Percentiles rank a stretch among this genome's conserved stretches.
Evolutionary conservation across 129 eudicot species (phyloP).

Genomic region (Logfia minima): DNA sequence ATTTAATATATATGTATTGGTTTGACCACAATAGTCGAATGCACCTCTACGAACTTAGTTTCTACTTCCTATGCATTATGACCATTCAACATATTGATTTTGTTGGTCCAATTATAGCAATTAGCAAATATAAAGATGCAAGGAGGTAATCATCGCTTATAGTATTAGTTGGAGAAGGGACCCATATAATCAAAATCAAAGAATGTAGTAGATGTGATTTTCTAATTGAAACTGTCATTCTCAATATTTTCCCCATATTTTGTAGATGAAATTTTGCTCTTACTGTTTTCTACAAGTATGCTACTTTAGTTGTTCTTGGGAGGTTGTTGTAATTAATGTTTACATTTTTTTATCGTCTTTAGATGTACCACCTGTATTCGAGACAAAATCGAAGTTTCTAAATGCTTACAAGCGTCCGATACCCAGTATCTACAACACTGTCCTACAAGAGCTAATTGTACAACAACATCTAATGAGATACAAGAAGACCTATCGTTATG

Average conservation of each 20-base stretch:
- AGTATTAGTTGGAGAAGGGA: neutral
- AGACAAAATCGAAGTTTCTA: constrained; percentile 76
- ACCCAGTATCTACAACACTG: constrained; percentile 90
- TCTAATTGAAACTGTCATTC: neutral
- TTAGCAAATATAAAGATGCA: neutral
- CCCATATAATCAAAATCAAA: neutral
- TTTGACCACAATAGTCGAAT: neutral
- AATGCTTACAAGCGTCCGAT: constrained; percentile 84
- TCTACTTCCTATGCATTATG: neutral
- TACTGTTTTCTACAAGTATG: neutral
- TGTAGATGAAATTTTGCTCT: neutral
- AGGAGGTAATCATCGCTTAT: neutral
- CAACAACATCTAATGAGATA: constrained; percentile 87
- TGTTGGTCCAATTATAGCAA: neutral
- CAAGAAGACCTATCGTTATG: constrained; percentile 75
- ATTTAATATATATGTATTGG: neutral
- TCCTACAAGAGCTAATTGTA: constrained; percentile 81
- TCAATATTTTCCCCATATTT: neutral
- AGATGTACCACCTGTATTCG: constrained; percentile 59
- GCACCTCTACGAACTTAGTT: neutral
- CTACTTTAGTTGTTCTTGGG: neutral
- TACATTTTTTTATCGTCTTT: neutral
- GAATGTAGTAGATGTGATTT: neutral
- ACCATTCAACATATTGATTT: neutral
- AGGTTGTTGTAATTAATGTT: neutral